Evolutionary conservation across 176 grass and related monocot species (phyloP), one percentile per base, ranked within the genome.

Genomic region (Phragmites australis): DNA sequence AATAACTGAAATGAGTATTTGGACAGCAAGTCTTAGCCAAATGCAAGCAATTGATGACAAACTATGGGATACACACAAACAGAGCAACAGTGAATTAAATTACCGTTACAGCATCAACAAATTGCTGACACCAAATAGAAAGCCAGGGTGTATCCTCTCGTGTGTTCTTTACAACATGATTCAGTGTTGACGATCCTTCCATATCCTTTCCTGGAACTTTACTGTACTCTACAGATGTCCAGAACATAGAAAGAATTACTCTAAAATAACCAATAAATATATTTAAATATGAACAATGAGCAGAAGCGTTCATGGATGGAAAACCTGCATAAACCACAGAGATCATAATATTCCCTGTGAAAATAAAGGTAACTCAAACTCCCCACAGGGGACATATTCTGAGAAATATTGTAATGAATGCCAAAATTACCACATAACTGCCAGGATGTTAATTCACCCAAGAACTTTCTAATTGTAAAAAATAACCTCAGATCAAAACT

Each of bases 71-170:
- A 37, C 18, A 32, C 4, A 72, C 5, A 54, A 13, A 63, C 34
- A 62, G 18, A 45, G 8, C 39, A 60, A 46, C n/a, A 42, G 7
- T 9, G 27, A 86, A 49, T 25, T 59, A 78, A 83, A 74, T 81
- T 90, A 97, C 94, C 76, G 1, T 92, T 37, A 87, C 9, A 72
- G 87, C 85, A 68, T 90, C 84, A 19, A 86, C 21, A 88, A 94
- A 94, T 74, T 97, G 91, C 87, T 83, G 72, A 82, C 64, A 34
- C 94, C 94, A 97, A 80, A 92, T 51, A 26, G 80, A 87, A 77
- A 70, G 21, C 76, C 87, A 81, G 74, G 51, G 11, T 3, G 25
- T 14, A 45, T 90, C 67, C 12, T 80, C 50, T 68, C 74, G 61
- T 48, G 25, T 82, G 60, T 71, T 86, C 31, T 76, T 72, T 16